A percentile compares a stretch with the other conserved stretches of the same genome.
Evolutionary conservation across 306 rosid species (phyloP).

Genomic region (Prunus mira): DNA sequence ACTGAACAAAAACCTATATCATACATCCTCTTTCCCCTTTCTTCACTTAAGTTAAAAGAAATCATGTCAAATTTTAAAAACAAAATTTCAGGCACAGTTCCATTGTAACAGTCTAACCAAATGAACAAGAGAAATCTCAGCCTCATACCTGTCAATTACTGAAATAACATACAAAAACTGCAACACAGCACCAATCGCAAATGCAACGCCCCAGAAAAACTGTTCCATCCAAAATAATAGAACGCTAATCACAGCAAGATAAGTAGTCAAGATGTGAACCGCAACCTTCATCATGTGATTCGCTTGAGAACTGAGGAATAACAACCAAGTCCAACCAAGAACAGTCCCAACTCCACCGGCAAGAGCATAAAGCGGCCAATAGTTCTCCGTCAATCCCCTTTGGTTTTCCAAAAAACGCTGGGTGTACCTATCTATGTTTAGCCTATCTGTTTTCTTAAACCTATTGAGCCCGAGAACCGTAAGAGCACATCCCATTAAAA

Average conservation of each 20-base stretch:
- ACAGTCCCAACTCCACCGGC: slow-evolving; percentile 77
- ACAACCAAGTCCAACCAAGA: slow-evolving; percentile 87
- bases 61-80: background rate
- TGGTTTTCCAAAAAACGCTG: slow-evolving; percentile 49
- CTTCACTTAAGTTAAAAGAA: background rate
- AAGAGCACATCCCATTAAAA: slow-evolving; percentile 59
- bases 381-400: slow-evolving; percentile 70
- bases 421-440: slow-evolving; percentile 74
- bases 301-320: slow-evolving; percentile 67
- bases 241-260: slow-evolving; percentile 92
- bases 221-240: slow-evolving; percentile 84
- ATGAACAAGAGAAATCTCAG: background rate
- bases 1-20: background rate
- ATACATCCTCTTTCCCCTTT: background rate
- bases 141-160: slow-evolving; percentile 72
- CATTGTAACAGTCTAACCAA: background rate
- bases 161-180: slow-evolving; percentile 87
- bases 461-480: slow-evolving; percentile 76
- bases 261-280: slow-evolving; percentile 90
- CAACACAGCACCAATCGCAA: slow-evolving; percentile 72
- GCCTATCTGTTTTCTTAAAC: slow-evolving; percentile 67
- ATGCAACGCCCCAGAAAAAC: slow-evolving; percentile 90
- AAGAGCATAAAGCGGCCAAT: slow-evolving; percentile 84
- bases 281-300: slow-evolving; percentile 82
- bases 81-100: background rate